Conservation (phyloP, 805 yeast genomes). For the Tetrapisispora fleetii region DNA sequence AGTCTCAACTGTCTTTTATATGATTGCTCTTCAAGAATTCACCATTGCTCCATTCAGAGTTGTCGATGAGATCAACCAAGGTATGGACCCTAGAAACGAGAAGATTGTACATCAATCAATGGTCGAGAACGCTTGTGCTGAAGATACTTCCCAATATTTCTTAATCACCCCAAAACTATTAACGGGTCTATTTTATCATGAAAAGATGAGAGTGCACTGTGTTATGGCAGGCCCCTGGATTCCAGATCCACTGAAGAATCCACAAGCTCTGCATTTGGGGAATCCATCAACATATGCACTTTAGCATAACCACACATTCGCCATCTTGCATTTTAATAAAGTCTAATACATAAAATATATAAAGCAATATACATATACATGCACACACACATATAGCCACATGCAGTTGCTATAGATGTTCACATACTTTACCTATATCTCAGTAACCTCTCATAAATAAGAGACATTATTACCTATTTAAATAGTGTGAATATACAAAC, state of each 20-base stretch:
- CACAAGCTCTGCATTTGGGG: constrained; percentile 30
- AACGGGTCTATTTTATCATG: constrained; percentile 66
- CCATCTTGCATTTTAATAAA: neutral
- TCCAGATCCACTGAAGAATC: constrained; percentile 30
- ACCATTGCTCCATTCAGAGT: constrained; percentile 87
- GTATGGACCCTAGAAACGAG: constrained; percentile 94
- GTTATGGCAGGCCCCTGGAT: constrained; percentile 53
- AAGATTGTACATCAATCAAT: constrained; percentile 74
- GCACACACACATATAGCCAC: too few species aligned
- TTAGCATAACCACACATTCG: neutral
- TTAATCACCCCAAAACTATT: constrained; percentile 87
- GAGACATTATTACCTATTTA: too few species aligned
- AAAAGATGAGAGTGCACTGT: constrained; percentile 76
- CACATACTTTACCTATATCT: too few species aligned
- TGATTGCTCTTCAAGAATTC: constrained; percentile 82
- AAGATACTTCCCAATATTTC: constrained; percentile 68
- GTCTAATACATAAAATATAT: too few species aligned
- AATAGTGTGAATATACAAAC: too few species aligned
- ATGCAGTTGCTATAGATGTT: too few species aligned
- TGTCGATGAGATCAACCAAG: constrained; percentile 97
- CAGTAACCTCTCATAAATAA: too few species aligned
- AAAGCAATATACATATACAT: too few species aligned
- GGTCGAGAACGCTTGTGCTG: constrained; percentile 71
- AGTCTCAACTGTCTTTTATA: constrained; percentile 81
- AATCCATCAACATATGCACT: constrained; percentile 22